phyloP scores from a whole-genome alignment of 228 moss, liverwort and hornwort genomes.

The Sphagnum magellanicum region DNA sequence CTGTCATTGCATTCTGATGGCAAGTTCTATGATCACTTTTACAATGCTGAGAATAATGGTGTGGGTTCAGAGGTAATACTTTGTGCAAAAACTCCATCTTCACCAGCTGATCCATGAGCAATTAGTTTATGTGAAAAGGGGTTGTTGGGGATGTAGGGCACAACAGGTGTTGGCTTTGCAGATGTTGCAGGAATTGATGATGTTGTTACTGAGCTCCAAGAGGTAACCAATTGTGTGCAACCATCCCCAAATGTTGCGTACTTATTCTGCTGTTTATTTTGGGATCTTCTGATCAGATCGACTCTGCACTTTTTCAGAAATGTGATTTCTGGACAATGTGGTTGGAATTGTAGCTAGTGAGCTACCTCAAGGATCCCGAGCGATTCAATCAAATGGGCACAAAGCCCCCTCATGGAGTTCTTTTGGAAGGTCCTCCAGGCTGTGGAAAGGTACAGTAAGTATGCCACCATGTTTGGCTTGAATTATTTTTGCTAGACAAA shows the following conservation, averaged over 20 bases:
- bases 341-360: constrained; percentile 42
- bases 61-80: too few relatives aligned
- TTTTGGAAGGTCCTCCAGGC: constrained; percentile 92
- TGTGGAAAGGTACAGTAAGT: constrained; percentile 64
- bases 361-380: constrained; percentile 95
- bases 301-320: background rate
- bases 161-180: constrained; percentile 84
- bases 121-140: background rate
- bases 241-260: background rate
- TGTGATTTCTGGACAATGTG: too few relatives aligned
- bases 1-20: background rate
- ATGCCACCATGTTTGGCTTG: too few relatives aligned
- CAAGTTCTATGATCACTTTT: background rate
- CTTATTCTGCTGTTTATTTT: background rate
- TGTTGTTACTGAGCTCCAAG: constrained; percentile 90
- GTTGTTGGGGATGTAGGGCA: constrained; percentile 30
- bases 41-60: too few relatives aligned
- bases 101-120: background rate
- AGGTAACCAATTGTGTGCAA: constrained; percentile 18
- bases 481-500: too few relatives aligned
- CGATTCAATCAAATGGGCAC: constrained; percentile 99
- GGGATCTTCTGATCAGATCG: background rate
- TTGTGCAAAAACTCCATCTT: background rate
- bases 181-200: constrained; percentile 98
- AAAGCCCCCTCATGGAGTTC: constrained; percentile 96